Conservation (phyloP, 1,284 basidiomycete species). For the Sanghuangporus baumii region DNA sequence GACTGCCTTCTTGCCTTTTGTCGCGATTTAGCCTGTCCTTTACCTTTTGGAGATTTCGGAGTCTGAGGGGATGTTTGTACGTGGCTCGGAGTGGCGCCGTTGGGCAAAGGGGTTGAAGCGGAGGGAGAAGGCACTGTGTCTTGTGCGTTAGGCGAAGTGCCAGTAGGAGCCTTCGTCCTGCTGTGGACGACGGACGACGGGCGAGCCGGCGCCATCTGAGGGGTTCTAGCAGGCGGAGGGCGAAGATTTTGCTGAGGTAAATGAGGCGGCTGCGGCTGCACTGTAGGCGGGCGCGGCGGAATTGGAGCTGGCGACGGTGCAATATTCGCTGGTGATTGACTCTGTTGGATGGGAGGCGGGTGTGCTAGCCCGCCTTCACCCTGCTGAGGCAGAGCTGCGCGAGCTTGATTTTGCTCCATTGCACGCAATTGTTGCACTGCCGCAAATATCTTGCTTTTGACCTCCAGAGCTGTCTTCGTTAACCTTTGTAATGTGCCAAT, state of each 20-base stretch:
- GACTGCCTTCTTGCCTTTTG: conserved; percentile 32
- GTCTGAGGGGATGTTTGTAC: conserved; percentile 25
- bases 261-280: conserved; percentile 6
- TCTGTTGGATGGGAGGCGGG: neutral
- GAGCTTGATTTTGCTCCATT: neutral
- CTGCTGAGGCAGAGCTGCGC: neutral
- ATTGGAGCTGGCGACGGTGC: neutral
- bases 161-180: neutral
- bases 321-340: neutral
- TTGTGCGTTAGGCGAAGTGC: neutral
- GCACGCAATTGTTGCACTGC: neutral
- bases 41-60: conserved; percentile 32
- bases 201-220: conserved; percentile 8
- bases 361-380: neutral
- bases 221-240: neutral
- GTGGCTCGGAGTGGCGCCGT: conserved; percentile 35
- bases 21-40: conserved; percentile 37
- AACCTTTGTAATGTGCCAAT: conserved; percentile 41
- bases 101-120: conserved; percentile 24
- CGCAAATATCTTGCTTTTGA: neutral
- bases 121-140: conserved; percentile 3
- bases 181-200: conserved; percentile 8
- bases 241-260: conserved; percentile 8
- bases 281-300: conserved; percentile 12
- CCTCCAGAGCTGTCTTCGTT: conserved; percentile 22